phyloP scores from a whole-genome alignment of 2,329 filamentous ascomycete species.

The Cercospora sp. region DNA sequence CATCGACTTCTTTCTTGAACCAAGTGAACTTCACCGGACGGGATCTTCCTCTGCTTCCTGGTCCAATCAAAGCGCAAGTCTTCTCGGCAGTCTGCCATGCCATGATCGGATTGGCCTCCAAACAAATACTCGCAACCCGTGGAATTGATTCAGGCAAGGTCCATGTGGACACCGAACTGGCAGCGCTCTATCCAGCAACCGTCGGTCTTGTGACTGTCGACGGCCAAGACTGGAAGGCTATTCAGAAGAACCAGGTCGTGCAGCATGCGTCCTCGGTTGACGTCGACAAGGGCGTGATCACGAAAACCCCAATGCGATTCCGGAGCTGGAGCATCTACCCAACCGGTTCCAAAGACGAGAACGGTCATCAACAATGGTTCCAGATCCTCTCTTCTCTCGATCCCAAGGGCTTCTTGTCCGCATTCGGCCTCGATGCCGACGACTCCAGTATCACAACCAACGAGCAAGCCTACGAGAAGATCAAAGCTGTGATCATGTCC shows the following conservation, averaged over 20 bases:
- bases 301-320: conserved; percentile 44
- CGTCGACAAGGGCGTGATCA: conserved; percentile 40
- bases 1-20: conserved; percentile 37
- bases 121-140: conserved; percentile 42
- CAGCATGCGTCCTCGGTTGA: conserved; percentile 29
- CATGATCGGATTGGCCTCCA: conserved; percentile 47
- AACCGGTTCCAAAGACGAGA: conserved; percentile 46
- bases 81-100: conserved; percentile 47
- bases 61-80: conserved; percentile 48
- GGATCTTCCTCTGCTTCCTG: conserved; percentile 44
- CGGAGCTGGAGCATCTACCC: conserved; percentile 51
- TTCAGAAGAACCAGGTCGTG: conserved; percentile 34
- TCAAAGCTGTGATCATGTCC: conserved; percentile 37
- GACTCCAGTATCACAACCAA: conserved; percentile 31
- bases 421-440: conserved; percentile 49
- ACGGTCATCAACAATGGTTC: conserved; percentile 43
- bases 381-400: conserved; percentile 54
- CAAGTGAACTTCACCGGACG: conserved; percentile 45
- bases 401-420: conserved; percentile 45
- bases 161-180: conserved; percentile 51
- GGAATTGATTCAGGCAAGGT: conserved; percentile 35
- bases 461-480: conserved; percentile 38
- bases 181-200: conserved; percentile 48
- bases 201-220: conserved; percentile 43
- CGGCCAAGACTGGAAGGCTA: conserved; percentile 38